These are phyloP conservation scores for Leucocoprinus leucothites DNA, from an alignment of 768 basidiomycete genomes.

Conservation along the genomic window DNA sequence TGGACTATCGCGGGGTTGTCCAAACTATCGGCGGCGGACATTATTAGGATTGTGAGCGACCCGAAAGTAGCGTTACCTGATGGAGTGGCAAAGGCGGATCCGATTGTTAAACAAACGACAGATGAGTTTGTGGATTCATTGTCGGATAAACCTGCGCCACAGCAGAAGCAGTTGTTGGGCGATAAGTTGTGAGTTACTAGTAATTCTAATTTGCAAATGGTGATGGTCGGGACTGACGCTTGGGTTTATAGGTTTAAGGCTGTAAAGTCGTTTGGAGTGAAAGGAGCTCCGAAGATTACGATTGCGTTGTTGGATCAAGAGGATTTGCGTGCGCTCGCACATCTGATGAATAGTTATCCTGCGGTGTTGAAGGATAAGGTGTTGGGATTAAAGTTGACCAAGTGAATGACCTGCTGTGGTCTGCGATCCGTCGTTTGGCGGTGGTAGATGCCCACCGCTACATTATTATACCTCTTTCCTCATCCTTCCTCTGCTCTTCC, in stretches of 20 bases:
- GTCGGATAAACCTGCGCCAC: slow-evolving; percentile 47
- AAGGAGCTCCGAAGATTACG: slow-evolving; percentile 80
- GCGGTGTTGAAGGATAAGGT: slow-evolving; percentile 79
- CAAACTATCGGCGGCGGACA: slow-evolving; percentile 70
- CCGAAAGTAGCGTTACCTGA: slow-evolving; percentile 47
- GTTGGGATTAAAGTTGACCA: slow-evolving; percentile 26
- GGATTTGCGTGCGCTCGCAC: slow-evolving; percentile 78
- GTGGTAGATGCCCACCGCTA: not conserved
- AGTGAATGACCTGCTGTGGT: slow-evolving; percentile 18
- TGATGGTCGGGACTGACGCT: not conserved
- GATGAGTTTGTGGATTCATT: slow-evolving; percentile 70
- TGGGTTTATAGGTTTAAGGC: slow-evolving; percentile 38
- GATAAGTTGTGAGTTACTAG: slow-evolving; percentile 73
- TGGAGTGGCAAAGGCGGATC: slow-evolving; percentile 64
- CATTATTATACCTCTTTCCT: not conserved
- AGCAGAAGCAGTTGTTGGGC: slow-evolving; percentile 78
- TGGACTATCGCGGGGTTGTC: slow-evolving; percentile 73
- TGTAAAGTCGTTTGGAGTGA: slow-evolving; percentile 81
- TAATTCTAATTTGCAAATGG: not conserved
- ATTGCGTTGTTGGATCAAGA: slow-evolving; percentile 82
- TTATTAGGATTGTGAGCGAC: slow-evolving; percentile 60
- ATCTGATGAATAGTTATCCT: slow-evolving; percentile 86
- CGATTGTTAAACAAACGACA: slow-evolving; percentile 62
- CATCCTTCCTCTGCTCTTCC: too few relatives aligned
- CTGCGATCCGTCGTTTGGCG: not conserved